Percentiles rank a stretch among this genome's conserved stretches.
phyloP scores from a whole-genome alignment of 441 rosid genomes.

The Euphorbia schlechtendalii region DNA sequence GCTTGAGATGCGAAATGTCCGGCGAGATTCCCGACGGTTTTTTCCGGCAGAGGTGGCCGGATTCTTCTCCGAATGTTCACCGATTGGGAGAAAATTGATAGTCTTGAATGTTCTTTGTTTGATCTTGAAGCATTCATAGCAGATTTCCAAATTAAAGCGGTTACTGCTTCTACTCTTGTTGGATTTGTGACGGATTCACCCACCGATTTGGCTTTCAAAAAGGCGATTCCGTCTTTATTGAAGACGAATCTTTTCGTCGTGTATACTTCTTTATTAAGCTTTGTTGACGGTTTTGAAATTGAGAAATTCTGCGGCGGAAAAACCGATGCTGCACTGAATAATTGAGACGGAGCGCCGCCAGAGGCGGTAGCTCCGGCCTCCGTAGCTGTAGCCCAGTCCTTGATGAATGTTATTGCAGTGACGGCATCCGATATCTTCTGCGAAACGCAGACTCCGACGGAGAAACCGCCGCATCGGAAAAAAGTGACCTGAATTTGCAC shows the following conservation, averaged over 20 bases:
- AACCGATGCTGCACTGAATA: background rate
- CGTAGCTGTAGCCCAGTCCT: conserved; percentile 15
- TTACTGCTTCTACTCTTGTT: conserved; percentile 34
- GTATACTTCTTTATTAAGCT: background rate
- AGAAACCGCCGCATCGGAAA: conserved; percentile 31
- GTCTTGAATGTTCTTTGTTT: background rate
- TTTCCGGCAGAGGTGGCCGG: conserved; percentile 17
- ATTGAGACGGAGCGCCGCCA: background rate
- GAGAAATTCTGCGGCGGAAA: background rate
- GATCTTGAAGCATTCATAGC: conserved; percentile 23
- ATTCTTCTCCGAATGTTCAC: conserved; percentile 22
- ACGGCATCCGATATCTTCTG: conserved; percentile 22
- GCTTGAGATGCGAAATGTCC: conserved; percentile 12
- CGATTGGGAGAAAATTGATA: conserved; percentile 21
- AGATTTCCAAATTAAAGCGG: conserved; percentile 30
- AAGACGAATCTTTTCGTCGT: conserved; percentile 26
- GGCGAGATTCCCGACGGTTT: conserved; percentile 24
- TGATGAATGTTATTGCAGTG: conserved; percentile 16
- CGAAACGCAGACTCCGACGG: conserved; percentile 24
- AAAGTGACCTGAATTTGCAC: conserved; percentile 21
- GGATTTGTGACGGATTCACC: conserved; percentile 18
- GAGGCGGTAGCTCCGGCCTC: background rate
- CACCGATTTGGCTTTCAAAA: conserved; percentile 18
- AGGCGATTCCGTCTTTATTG: conserved; percentile 8
- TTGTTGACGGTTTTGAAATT: background rate